Base-by-base conservation (phyloP, 169 alveolate species). In the Sarcocystis neurona region DNA sequence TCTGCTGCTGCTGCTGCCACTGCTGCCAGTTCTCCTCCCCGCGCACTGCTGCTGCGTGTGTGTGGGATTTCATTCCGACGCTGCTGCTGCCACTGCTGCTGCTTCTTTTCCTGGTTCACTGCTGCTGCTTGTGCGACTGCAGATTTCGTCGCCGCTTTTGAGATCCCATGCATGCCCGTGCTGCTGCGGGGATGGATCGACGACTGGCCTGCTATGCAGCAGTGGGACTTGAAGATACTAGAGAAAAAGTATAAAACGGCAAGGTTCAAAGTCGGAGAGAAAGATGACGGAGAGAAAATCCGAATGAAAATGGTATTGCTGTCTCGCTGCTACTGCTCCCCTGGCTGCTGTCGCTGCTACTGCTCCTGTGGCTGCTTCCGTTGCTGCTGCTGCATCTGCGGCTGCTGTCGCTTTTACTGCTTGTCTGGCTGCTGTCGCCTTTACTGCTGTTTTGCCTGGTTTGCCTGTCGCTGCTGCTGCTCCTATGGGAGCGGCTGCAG, bases 161-260 rank as follows among this genome's bases (percentile, higher is more conserved):
- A 79, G 80, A 60, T 85, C 0, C 85, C 93, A 0, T 84, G 90
- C 27, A 20, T 10, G 39, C 93, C 93, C 5, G 93, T 90, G 60
- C 74, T 90, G 20, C 84, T 90, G 34, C 37, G 80, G 50, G 93
- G 93, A 0, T 84, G 90, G 90, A 90, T 90, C 85, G 90, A 84
- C 50, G 93, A 74, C 0, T 90, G 93, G 93, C 93, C 93, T 18
- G 93, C 90, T 30, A 85, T 74, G 87, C 37, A 60, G 53, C 63
- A 74, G 32, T 89, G 89, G 89, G 75, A 48, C 27, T 58, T 68
- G 1, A 60, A 39, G 43, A 41, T 2, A 1, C 68, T 89, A 8
- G 84, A 70, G 0, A 48, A 82, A 46, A 23, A 30, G 37, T 80
- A 79, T 43, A 34, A 74, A 18, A 32, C 80, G 32, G 87, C 84